Conservation (phyloP, 352 stramenopile species). For the Pythium aquatile region DNA sequence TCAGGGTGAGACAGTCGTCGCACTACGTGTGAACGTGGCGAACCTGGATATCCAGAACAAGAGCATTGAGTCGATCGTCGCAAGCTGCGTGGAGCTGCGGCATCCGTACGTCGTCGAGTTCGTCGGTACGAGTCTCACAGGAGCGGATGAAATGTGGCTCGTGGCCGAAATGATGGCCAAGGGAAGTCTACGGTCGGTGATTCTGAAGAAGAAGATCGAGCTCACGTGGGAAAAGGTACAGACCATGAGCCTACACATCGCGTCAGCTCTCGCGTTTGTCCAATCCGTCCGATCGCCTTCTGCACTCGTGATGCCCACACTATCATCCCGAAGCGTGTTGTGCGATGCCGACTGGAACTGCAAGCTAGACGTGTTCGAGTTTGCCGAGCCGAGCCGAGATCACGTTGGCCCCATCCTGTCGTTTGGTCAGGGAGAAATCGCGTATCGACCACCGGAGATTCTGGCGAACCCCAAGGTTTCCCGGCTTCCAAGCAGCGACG, state of each 20-base stretch:
- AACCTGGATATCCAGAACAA: constrained; percentile 25
- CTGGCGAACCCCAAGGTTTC: constrained; percentile 23
- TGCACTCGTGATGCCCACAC: constrained; percentile 38
- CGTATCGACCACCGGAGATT: constrained; percentile 52
- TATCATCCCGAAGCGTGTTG: constrained; percentile 63
- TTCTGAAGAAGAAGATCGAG: constrained; percentile 46
- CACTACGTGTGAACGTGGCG: constrained; percentile 41
- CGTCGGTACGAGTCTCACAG: constrained; percentile 53
- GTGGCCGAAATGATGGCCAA: constrained; percentile 79
- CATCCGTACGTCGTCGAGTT: constrained; percentile 73
- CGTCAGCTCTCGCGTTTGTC: constrained; percentile 46
- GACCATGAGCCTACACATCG: constrained; percentile 54
- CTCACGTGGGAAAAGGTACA: constrained; percentile 52
- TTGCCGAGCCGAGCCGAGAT: constrained; percentile 47
- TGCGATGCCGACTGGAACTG: constrained; percentile 54
- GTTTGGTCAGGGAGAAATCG: constrained; percentile 61
- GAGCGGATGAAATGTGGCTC: constrained; percentile 60
- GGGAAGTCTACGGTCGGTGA: constrained; percentile 54
- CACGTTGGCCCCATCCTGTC: constrained; percentile 38
- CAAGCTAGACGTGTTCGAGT: constrained; percentile 80
- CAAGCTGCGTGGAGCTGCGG: constrained; percentile 56
- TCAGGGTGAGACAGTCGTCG: constrained; percentile 35
- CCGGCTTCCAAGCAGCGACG: neutral
- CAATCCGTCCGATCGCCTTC: constrained; percentile 34
- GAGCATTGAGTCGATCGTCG: constrained; percentile 45